Percentiles rank a stretch among this genome's conserved stretches.
These are phyloP conservation scores for Cladophialophora bantiana DNA, from an alignment of 2,329 filamentous ascomycete genomes.

Conservation along the genomic window DNA sequence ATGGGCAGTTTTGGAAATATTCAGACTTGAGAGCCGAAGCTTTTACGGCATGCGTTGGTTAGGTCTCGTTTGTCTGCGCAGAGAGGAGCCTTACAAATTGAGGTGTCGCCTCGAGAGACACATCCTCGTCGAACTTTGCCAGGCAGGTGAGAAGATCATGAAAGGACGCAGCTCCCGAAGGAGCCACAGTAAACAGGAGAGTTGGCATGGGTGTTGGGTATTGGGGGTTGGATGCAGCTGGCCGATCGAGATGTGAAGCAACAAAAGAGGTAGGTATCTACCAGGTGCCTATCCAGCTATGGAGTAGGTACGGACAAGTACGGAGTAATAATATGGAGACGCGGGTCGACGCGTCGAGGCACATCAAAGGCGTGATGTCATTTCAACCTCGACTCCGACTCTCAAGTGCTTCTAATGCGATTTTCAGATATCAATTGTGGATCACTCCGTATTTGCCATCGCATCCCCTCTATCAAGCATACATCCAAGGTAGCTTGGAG, in stretches of 20 bases:
- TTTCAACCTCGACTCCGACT: neutral
- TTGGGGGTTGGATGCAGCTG: neutral
- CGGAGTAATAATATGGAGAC: neutral
- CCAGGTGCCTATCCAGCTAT: neutral
- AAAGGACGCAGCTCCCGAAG: slow-evolving; percentile 62
- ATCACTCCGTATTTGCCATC: neutral
- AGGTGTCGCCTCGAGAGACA: slow-evolving; percentile 67
- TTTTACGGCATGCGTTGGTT: slow-evolving; percentile 40
- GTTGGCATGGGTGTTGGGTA: slow-evolving; percentile 43
- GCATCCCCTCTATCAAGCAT: neutral
- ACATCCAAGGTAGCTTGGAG: neutral
- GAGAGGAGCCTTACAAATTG: slow-evolving; percentile 56
- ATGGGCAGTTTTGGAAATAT: slow-evolving; percentile 69
- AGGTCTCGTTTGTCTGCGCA: neutral
- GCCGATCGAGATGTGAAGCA: neutral
- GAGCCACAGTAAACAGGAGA: slow-evolving; percentile 61
- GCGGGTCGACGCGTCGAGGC: slow-evolving; percentile 7
- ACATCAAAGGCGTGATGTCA: slow-evolving; percentile 3
- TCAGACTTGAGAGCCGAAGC: slow-evolving; percentile 68
- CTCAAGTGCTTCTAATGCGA: neutral
- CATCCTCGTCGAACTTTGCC: slow-evolving; percentile 68
- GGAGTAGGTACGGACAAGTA: too few relatives aligned
- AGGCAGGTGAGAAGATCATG: slow-evolving; percentile 68
- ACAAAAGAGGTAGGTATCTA: neutral
- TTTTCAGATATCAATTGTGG: neutral